These are phyloP conservation scores for Erysimum cheiranthoides DNA, from an alignment of 345 rosid genomes.

Conservation along the genomic window DNA sequence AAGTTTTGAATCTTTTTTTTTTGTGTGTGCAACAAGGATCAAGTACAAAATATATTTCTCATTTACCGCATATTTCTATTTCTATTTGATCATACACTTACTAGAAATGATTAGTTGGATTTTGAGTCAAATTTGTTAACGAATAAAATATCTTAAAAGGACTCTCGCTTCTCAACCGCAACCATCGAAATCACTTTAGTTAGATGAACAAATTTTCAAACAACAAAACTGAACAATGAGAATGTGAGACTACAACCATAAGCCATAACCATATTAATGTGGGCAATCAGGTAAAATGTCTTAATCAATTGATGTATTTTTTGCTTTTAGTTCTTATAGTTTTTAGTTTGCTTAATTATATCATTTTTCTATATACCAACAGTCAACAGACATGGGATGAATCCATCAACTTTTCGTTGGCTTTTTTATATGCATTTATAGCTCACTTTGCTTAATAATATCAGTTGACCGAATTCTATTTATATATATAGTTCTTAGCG, in stretches of 20 bases:
- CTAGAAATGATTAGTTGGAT: too few relatives aligned
- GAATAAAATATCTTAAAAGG: too few relatives aligned
- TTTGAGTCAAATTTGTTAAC: too few relatives aligned
- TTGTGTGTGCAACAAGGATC: too few relatives aligned
- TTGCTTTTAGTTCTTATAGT: background rate
- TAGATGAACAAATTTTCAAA: too few relatives aligned
- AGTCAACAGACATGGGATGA: background rate
- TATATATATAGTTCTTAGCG: too few relatives aligned
- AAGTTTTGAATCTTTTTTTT: too few relatives aligned
- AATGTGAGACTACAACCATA: background rate
- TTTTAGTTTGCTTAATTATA: background rate
- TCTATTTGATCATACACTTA: too few relatives aligned
- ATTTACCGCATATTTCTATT: too few relatives aligned
- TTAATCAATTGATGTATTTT: background rate
- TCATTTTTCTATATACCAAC: background rate
- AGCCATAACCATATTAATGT: background rate
- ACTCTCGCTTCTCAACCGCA: too few relatives aligned
- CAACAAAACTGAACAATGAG: background rate
- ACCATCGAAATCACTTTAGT: too few relatives aligned
- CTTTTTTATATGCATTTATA: background rate
- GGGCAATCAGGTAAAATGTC: background rate
- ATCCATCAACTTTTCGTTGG: slow-evolving; percentile 5
- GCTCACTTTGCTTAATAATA: background rate
- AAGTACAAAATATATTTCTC: too few relatives aligned
- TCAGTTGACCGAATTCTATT: background rate